Percentiles rank a stretch among this genome's conserved stretches.
Evolutionary conservation across 2,329 filamentous ascomycete genomes (phyloP).

Genomic region (Lachnellula subtilissima): DNA sequence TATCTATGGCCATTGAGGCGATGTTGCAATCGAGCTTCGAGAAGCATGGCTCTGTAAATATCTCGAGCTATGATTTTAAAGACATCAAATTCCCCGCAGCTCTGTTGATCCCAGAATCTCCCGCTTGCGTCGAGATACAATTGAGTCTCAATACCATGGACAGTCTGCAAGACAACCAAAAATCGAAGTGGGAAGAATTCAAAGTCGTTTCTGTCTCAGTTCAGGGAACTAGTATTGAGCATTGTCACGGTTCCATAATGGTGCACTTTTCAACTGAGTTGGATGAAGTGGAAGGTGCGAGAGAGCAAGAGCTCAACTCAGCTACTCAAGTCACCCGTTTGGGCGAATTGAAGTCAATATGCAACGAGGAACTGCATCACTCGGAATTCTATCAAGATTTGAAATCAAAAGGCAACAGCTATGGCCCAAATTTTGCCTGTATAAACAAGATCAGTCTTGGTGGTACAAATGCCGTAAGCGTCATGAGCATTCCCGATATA

Average conservation of each 20-base stretch:
- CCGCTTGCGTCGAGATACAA: slow-evolving; percentile 42
- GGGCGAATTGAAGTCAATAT: not conserved
- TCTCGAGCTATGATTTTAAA: slow-evolving; percentile 40
- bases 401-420: slow-evolving; percentile 6
- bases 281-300: slow-evolving; percentile 2
- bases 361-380: slow-evolving; percentile 1
- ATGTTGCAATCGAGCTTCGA: slow-evolving; percentile 17
- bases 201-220: not conserved
- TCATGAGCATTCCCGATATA: slow-evolving; percentile 3
- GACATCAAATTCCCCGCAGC: slow-evolving; percentile 45
- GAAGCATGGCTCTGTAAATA: slow-evolving; percentile 1
- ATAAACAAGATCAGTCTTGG: not conserved
- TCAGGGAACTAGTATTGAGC: slow-evolving; percentile 29
- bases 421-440: slow-evolving; percentile 8
- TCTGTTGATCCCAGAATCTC: slow-evolving; percentile 44
- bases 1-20: slow-evolving; percentile 32
- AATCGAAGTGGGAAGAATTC: slow-evolving; percentile 10
- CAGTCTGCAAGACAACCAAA: too few species aligned
- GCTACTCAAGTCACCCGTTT: not conserved
- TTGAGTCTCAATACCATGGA: too few species aligned
- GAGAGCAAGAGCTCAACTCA: not conserved
- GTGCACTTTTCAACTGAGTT: slow-evolving; percentile 17
- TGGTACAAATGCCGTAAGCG: not conserved
- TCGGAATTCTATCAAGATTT: slow-evolving; percentile 6
- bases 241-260: slow-evolving; percentile 32